Conservation (phyloP, 495 filamentous ascomycete genomes). For the Neurospora hispaniola region DNA sequence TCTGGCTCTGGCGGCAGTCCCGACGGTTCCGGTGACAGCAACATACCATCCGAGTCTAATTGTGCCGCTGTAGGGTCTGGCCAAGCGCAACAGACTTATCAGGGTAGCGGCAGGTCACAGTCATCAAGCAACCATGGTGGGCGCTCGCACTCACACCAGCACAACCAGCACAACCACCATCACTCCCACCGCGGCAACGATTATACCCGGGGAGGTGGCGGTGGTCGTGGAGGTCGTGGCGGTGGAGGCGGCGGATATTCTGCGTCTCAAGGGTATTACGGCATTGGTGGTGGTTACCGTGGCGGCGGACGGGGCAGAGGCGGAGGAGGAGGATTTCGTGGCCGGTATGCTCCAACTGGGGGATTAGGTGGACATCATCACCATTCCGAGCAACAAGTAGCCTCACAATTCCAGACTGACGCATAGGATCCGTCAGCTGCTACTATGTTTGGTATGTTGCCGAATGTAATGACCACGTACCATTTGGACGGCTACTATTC, state of each 20-base stretch:
- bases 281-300: background rate
- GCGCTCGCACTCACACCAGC: background rate
- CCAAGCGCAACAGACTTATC: background rate
- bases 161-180: background rate
- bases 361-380: background rate
- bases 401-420: slow-evolving; percentile 4
- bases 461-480: slow-evolving; percentile 1
- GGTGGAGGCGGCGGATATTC: background rate
- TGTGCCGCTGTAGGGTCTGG: background rate
- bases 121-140: background rate
- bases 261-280: background rate
- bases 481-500: background rate
- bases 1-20: background rate
- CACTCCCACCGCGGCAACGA: background rate
- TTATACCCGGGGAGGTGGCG: background rate
- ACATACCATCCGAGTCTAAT: background rate
- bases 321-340: slow-evolving; percentile 1
- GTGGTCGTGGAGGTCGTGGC: background rate
- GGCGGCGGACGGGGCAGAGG: slow-evolving; percentile 1
- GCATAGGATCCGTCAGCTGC: slow-evolving; percentile 9
- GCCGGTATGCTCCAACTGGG: slow-evolving; percentile 1
- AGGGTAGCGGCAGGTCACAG: background rate
- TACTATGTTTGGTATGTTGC: slow-evolving; percentile 2
- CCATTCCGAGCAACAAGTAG: background rate
- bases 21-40: background rate